phyloP scores from a whole-genome alignment of 225 moss, liverwort and hornwort genomes.

The Sphagnum contortum region DNA sequence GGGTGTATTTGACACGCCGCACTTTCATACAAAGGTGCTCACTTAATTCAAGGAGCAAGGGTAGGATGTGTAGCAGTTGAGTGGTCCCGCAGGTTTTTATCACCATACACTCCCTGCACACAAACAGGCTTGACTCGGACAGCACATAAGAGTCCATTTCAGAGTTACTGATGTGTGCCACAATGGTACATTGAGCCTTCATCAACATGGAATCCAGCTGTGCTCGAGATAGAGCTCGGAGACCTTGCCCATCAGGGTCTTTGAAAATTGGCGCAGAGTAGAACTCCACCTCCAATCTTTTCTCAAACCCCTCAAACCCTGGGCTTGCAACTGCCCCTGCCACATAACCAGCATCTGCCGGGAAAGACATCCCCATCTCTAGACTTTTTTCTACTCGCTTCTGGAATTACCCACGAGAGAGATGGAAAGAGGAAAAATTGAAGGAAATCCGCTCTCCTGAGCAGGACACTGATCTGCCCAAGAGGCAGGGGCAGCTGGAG shows the following conservation, averaged over 20 bases:
- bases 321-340: constrained; percentile 27
- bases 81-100: constrained; percentile 86
- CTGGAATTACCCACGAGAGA: constrained; percentile 11
- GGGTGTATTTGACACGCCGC: constrained; percentile 55
- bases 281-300: constrained; percentile 76
- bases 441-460: constrained; percentile 44
- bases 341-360: constrained; percentile 13
- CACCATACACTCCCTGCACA: constrained; percentile 51
- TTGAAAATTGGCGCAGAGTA: constrained; percentile 49
- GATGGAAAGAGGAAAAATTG: neutral
- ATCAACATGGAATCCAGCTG: constrained; percentile 59
- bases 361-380: constrained; percentile 37
- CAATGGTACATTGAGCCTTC: constrained; percentile 75
- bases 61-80: constrained; percentile 48
- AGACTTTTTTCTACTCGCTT: constrained; percentile 6
- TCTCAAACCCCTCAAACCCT: constrained; percentile 89
- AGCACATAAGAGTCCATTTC: constrained; percentile 78
- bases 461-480: constrained; percentile 51
- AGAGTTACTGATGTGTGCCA: constrained; percentile 48
- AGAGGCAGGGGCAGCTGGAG: too few relatives aligned
- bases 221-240: constrained; percentile 44
- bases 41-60: constrained; percentile 34
- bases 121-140: constrained; percentile 77
- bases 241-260: constrained; percentile 57
- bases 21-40: constrained; percentile 26